Evolutionary conservation across 495 filamentous ascomycete species (phyloP), one percentile per base, ranked within the genome.

Genomic region (Oidiodendron maius): DNA sequence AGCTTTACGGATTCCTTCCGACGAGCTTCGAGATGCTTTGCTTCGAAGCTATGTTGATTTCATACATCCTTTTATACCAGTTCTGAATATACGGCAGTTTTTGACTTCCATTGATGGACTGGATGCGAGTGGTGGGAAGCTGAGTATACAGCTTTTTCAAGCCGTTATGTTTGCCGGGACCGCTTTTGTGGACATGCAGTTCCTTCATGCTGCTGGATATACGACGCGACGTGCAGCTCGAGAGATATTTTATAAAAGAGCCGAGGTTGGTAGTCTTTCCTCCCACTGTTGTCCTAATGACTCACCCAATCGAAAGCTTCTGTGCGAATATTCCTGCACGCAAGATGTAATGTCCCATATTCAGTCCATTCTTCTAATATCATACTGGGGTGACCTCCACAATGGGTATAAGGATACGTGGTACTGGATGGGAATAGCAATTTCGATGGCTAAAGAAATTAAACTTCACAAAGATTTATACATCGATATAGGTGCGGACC

Each of bases 21-120:
- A 70, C 15, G 61, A 60, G 3, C 63, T 91, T 26, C 80, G 86
- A 54, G 85, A 80, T 61, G 87, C 84, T 44, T 64, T 91, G 22
- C 64, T 93, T 9, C 78, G 79, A 48, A 77, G 77, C n/a, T 91
- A 88, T 58, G 74, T 89, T 48, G 82, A 91, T 57, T 91, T 82
- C 62, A 86, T 91, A 6, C 82, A 93, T 59, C 86, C 87, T 4
- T 90, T 83, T 63, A 89, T 91, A 84, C 87, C 87, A 13, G 66
- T 91, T 18, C 56, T 91, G 38, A 84, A 91, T 50, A 62, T 87
- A 50, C 75, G 82, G 46, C 76, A 86, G 28, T 90, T 91, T 61
- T 59, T 91, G 22, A 63, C 69, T 49, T 76, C 74, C 36, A 74
- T 88, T 46, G 76, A 79, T 32, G 65, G 44, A 43, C 71, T 72